These are phyloP conservation scores for Fomitopsis serialis DNA, from an alignment of 768 basidiomycete species.

Conservation along the genomic window DNA sequence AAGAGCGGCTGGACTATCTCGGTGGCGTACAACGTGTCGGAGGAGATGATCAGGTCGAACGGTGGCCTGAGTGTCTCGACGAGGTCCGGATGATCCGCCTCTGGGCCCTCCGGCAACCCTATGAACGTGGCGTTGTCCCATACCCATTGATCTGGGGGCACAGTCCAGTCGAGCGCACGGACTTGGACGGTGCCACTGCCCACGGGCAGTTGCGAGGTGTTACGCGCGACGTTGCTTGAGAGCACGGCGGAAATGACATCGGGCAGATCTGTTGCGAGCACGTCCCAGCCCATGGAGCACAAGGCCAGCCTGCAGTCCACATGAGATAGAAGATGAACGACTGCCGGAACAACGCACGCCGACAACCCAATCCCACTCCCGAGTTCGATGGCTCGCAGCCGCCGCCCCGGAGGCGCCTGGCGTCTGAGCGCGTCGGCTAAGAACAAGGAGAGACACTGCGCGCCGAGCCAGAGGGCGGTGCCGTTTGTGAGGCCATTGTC, in stretches of 20 bases:
- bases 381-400: conserved; percentile 59
- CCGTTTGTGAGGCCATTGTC: conserved; percentile 68
- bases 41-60: conserved; percentile 74
- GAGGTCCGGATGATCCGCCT: not conserved
- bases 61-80: conserved; percentile 37
- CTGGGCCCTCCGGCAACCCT: not conserved
- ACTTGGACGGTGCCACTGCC: conserved; percentile 47
- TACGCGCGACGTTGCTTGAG: conserved; percentile 51
- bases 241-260: conserved; percentile 63
- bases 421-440: conserved; percentile 38
- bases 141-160: conserved; percentile 47
- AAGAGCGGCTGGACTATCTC: conserved; percentile 66
- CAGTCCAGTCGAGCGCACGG: conserved; percentile 68
- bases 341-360: conserved; percentile 42
- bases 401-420: conserved; percentile 12
- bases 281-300: conserved; percentile 64
- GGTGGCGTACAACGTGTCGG: conserved; percentile 74
- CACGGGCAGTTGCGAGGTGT: conserved; percentile 27
- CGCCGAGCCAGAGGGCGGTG: conserved; percentile 80
- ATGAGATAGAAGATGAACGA: conserved; percentile 1
- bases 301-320: conserved; percentile 48
- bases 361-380: conserved; percentile 82
- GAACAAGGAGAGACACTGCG: conserved; percentile 67
- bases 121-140: conserved; percentile 38
- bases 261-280: conserved; percentile 70